Base-by-base conservation (phyloP, 73 alveolate species). In the Blepharisma stoltei region DNA sequence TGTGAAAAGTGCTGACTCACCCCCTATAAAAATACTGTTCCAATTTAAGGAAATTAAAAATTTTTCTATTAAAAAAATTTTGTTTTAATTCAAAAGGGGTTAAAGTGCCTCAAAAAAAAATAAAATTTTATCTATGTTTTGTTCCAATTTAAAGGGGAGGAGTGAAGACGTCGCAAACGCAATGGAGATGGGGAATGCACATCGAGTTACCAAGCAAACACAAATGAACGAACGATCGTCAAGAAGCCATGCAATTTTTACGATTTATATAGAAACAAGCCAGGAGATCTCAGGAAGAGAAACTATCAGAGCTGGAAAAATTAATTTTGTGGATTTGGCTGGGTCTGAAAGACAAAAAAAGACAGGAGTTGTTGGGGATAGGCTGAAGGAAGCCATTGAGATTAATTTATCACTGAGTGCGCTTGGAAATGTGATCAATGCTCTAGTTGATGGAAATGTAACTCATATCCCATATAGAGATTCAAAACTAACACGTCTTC, bases 291-390 rank as follows among this genome's bases (percentile, higher is more conserved):
- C 67, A 21, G 92, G 89, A 21, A 82, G 82, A 44, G 68, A 81
- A 25, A 85, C 81, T 65, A 85, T 94, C 9, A 91, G 88, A 89
- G 95, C 93, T 54, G 98, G 98, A n/a, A 94, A 91, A 81, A 88
- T 94, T 43, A 86, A 94, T 85, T 89, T 94, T 71, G 98, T 94
- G 46, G 98, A 94, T 86, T 83, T 94, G 76, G 98, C 98, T n/a
- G 98, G 98, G 6, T 78, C 92, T 78, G 98, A 94, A 83, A 89
- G 98, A 80, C 91, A 89, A 53, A 88, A 94, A 54, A 94, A 94
- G 78, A 94, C 98, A 47, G 83, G 90, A 71, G 97, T 97, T 5
- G 88, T 93, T 6, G 98, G 98, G 8, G 94, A 86, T 55, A 80
- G 97, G 55, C 85, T 94, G 47, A 90, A 94, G 80, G 98, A 94